These are phyloP conservation scores for Phytophthora cryptogea DNA, from an alignment of 352 stramenopile genomes.

Conservation along the genomic window DNA sequence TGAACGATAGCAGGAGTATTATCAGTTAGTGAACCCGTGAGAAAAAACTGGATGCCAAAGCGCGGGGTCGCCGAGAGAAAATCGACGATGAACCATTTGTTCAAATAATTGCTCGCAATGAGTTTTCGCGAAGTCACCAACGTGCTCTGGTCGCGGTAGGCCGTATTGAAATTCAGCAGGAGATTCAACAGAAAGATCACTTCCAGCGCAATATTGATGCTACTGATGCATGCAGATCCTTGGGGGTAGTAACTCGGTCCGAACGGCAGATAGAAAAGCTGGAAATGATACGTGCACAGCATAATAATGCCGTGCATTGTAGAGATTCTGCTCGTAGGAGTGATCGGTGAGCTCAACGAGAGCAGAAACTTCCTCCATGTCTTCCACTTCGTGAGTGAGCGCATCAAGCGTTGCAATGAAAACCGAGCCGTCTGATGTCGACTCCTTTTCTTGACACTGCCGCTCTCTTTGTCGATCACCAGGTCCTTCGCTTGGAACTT, in stretches of 20 bases:
- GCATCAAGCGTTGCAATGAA: constrained; percentile 2
- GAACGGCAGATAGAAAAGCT: constrained; percentile 15
- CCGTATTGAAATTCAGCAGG: constrained; percentile 28
- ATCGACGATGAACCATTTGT: constrained; percentile 20
- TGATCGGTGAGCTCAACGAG: constrained; percentile 2
- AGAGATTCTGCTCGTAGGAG: constrained; percentile 6
- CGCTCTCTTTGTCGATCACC: constrained; percentile 18
- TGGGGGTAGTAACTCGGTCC: constrained; percentile 3
- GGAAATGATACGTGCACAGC: constrained; percentile 15
- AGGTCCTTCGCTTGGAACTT: constrained; percentile 34
- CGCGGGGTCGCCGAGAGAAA: constrained; percentile 11
- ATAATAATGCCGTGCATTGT: constrained; percentile 8
- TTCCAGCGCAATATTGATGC: constrained; percentile 6
- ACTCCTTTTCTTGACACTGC: neutral
- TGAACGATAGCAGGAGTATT: neutral
- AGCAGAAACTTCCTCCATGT: neutral
- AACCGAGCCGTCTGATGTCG: constrained; percentile 1
- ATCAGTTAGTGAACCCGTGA: constrained; percentile 16
- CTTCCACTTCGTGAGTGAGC: neutral
- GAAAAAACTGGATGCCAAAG: neutral
- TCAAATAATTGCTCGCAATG: constrained; percentile 16
- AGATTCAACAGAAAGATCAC: constrained; percentile 4
- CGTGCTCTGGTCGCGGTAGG: constrained; percentile 7
- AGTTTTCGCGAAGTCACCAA: constrained; percentile 18
- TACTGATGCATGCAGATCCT: neutral